phyloP scores from a whole-genome alignment of 495 filamentous ascomycete species.

The Copromyces sp. region DNA sequence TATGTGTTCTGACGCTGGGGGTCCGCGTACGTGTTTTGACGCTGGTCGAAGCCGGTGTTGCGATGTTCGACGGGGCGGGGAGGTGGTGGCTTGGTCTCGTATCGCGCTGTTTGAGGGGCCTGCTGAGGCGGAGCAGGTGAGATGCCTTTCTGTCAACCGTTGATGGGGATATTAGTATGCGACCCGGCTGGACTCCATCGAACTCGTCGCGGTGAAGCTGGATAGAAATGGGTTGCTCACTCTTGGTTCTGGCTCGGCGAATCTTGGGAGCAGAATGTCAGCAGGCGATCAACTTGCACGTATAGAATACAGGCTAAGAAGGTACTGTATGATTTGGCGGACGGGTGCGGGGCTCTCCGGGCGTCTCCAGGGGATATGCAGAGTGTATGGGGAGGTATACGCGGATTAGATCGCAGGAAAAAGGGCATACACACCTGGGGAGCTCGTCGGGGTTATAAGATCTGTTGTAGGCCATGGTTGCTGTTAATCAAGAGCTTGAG shows the following conservation, averaged over 20 bases:
- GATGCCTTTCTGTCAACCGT: conserved; percentile 22
- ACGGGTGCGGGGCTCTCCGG: conserved; percentile 1
- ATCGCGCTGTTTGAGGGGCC: conserved; percentile 18
- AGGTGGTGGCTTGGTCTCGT: conserved; percentile 31
- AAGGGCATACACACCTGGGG: conserved; percentile 61
- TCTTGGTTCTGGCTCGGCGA: conserved; percentile 82
- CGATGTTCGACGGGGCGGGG: conserved; percentile 23
- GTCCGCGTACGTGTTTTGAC: background rate
- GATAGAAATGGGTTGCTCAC: conserved; percentile 34
- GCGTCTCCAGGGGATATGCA: conserved; percentile 6
- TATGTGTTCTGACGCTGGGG: background rate
- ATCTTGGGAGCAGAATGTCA: conserved; percentile 40
- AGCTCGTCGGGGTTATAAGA: conserved; percentile 93
- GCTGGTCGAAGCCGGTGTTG: conserved; percentile 5
- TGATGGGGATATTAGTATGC: background rate
- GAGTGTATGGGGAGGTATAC: conserved; percentile 12
- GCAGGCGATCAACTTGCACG: conserved; percentile 7
- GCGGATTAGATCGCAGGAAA: background rate
- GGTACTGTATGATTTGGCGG: background rate
- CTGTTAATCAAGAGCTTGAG: conserved; percentile 6
- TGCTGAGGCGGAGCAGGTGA: conserved; percentile 6
- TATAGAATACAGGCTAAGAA: background rate
- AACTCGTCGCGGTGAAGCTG: background rate
- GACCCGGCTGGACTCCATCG: conserved; percentile 7
- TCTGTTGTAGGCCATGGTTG: conserved; percentile 84